phyloP scores from a whole-genome alignment of 129 eudicot species.

The Ambrosia artemisiifolia region DNA sequence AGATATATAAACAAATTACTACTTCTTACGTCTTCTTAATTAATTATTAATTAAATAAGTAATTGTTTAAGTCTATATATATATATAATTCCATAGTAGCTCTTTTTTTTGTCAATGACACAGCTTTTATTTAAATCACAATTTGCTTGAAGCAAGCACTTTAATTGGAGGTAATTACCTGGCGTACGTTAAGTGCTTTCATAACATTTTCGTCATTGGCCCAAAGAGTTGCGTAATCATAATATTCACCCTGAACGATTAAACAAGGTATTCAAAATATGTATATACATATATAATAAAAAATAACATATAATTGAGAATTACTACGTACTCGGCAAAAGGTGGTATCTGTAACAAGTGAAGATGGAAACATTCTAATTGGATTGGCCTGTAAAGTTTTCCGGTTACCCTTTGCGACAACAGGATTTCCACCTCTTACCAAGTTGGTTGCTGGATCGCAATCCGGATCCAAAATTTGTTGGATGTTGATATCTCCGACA shows the following conservation, averaged over 20 bases:
- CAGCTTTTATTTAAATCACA: no score
- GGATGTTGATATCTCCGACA: constrained; percentile 25
- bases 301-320: no score
- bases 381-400: constrained; percentile 7
- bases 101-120: no score
- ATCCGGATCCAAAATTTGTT: constrained; percentile 39
- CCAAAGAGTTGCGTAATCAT: constrained; percentile 27
- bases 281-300: background rate
- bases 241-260: constrained; percentile 16
- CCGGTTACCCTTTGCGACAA: background rate
- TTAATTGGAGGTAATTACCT: constrained; percentile 13
- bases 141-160: no score
- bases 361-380: constrained; percentile 13
- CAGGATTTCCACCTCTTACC: constrained; percentile 23
- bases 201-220: constrained; percentile 27
- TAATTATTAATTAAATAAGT: background rate
- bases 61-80: no score
- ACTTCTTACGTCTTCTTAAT: no score
- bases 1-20: background rate
- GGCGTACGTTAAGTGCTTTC: constrained; percentile 27
- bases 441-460: constrained; percentile 31
- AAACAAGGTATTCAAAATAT: background rate
- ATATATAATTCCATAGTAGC: no score
- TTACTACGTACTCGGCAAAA: constrained; percentile 24
- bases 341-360: background rate